Evolutionary conservation across 768 basidiomycete genomes (phyloP), one percentile per base, ranked within the genome.

Genomic region (Lentinula guzmanii): DNA sequence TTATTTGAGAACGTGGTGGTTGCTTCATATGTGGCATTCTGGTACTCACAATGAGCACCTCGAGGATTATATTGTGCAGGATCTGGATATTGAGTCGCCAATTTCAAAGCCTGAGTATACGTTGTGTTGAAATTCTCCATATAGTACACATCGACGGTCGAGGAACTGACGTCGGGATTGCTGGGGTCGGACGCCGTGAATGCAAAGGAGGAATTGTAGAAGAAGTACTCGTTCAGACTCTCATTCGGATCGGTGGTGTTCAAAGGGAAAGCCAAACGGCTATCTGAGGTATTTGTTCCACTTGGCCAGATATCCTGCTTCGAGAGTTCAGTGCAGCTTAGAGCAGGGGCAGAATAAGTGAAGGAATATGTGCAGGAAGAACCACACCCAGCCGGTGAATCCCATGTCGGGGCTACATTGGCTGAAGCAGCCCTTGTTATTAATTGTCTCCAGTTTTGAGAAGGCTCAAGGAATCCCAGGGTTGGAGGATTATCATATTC

Each of bases 21-120:
- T 45, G 55, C 37, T 31, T 56, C 55, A 28, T 56, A 56, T 13
- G 55, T 56, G 18, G 55, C 55, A 42, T 56, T 56, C 24, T 56
- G 55, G 28, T 42, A 56, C 41, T 13, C 39, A 56, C 55, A 56
- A 18, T 56, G 55, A 56, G 31, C 55, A 31, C 55, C 55, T 4
- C 55, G 55, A 56, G 55, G 55, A 37, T 37, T 5, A 11, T 41
- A 56, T 39, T 56, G 39, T 3, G 55, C 11, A 24, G 41, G 41
- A 41, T 56, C 16, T 13, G 37, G 37, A 13, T 37, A 37, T 18
- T 35, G 34, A 35, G 15, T 21, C 2, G 53, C 53, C 4, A 35
- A 35, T 35, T 10, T 18, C 51, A 33, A 35, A 34, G 53, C 37
- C n/a, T 37, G 10, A 54, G 39, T 35, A 18, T 21, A 54, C n/a